Conservation (phyloP, 2,329 filamentous ascomycete species). For the Pyricularia pennisetigena region DNA sequence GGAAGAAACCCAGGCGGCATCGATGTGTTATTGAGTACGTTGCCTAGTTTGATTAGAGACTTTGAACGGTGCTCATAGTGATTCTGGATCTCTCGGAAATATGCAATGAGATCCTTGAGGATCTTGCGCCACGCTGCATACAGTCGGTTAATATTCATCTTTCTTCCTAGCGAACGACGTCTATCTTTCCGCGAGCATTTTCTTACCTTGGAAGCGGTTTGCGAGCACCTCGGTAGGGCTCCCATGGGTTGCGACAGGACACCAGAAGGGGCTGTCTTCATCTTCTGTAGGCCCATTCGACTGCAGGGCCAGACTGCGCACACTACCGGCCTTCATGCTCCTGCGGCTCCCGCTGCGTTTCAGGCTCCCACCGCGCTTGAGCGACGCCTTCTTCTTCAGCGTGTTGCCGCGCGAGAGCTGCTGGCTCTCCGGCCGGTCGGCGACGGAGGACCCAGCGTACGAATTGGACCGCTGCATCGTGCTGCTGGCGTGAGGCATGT, state of each 20-base stretch:
- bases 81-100: constrained; percentile 84
- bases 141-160: not conserved
- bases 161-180: not conserved
- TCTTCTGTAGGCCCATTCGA: constrained; percentile 44
- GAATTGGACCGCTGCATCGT: constrained; percentile 53
- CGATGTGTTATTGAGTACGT: constrained; percentile 71
- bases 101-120: constrained; percentile 86
- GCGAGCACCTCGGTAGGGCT: constrained; percentile 83
- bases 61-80: constrained; percentile 85
- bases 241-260: constrained; percentile 78
- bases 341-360: constrained; percentile 71
- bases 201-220: constrained; percentile 64
- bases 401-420: constrained; percentile 52
- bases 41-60: constrained; percentile 70
- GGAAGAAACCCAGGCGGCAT: constrained; percentile 67
- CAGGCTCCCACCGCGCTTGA: constrained; percentile 64
- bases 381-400: constrained; percentile 77
- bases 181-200: not conserved
- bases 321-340: constrained; percentile 78
- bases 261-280: constrained; percentile 73
- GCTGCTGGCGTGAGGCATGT: not conserved
- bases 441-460: constrained; percentile 39
- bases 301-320: constrained; percentile 68
- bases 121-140: constrained; percentile 80
- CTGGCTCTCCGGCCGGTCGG: constrained; percentile 25